These are phyloP conservation scores for Hemisphaericaspora lyxosophila DNA, from an alignment of 1,139 yeast genomes.

Conservation along the genomic window DNA sequence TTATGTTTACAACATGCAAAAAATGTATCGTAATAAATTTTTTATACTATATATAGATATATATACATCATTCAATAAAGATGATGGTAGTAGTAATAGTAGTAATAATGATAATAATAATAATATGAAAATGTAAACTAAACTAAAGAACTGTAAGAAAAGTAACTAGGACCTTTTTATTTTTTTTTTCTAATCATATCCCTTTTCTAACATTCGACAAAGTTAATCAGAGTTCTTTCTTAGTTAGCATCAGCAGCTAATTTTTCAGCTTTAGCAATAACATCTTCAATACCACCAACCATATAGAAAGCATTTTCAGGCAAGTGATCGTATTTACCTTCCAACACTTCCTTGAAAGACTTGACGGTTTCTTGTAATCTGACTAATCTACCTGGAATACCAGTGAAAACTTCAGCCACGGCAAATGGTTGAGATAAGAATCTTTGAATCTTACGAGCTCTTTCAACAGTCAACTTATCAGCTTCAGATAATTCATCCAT, in stretches of 20 bases:
- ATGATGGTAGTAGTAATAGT: neutral
- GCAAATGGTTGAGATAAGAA: constrained; percentile 99
- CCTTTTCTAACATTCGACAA: too few species aligned
- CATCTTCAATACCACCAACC: constrained; percentile 99
- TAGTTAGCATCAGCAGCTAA: constrained; percentile 91
- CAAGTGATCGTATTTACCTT: constrained; percentile 96
- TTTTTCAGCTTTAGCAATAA: constrained; percentile 97
- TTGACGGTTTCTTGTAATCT: constrained; percentile 91
- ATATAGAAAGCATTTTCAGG: constrained; percentile 99
- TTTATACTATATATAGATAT: neutral
- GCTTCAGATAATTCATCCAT: constrained; percentile 99
- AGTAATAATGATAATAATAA: neutral
- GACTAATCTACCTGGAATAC: constrained; percentile 97
- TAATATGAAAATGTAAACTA: too few species aligned
- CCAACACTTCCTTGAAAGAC: constrained; percentile 96
- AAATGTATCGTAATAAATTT: neutral
- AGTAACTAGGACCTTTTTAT: neutral
- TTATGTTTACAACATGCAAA: too few species aligned
- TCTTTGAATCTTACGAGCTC: constrained; percentile 99
- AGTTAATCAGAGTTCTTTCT: too few species aligned
- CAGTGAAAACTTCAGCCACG: constrained; percentile 99
- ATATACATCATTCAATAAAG: neutral
- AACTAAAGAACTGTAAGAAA: neutral
- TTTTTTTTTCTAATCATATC: neutral
- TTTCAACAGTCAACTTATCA: constrained; percentile 98